Evolutionary conservation across 495 filamentous ascomycete species (phyloP), one percentile per base, ranked within the genome.

Genomic region (Neurospora sp.): DNA sequence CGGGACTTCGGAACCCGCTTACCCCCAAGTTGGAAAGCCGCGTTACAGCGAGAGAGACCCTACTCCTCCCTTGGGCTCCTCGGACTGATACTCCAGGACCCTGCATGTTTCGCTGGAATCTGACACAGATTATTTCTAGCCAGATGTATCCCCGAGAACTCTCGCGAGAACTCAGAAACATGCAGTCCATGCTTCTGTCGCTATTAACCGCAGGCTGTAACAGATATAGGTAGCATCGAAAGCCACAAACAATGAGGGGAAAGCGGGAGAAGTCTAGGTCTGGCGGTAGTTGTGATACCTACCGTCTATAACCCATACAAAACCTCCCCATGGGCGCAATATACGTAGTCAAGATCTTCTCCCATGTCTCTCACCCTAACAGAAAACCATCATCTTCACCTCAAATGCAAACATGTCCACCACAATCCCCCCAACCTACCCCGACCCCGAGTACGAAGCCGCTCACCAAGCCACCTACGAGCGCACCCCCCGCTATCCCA

Each of bases 401-500:
- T 27, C 22, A 27, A 27, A 27, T 27, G 20, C 10, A 14, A 0
- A 1, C 46, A 79, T 79, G 76, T 73, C 76, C 4, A 74, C 76
- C 35, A 22, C 27, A 2, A 35, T 75, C 68, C 77, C 77, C 7
- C 35, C 35, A 27, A 77, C 76, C 9, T 80, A 80, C 44, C 44
- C 70, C 41, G 75, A 80, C 70, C 74, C 75, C 12, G 77, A 73
- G 40, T 79, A 77, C 70, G 74, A 80, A 61, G 74, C 70, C 20
- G 75, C 77, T 18, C 78, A 78, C 70, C 59, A 53, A 37, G 70
- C 53, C 10, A 79, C 77, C 16, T 80, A 75, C 69, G 77, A 78
- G 41, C 75, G 76, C 12, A 27, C 14, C 1, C 75, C 78, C 0
- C 73, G 76, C 3, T 74, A 73, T 20, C 74, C 77, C 31, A 77